These are phyloP conservation scores for Prunus davidiana DNA, from an alignment of 306 rosid genomes.

Conservation along the genomic window DNA sequence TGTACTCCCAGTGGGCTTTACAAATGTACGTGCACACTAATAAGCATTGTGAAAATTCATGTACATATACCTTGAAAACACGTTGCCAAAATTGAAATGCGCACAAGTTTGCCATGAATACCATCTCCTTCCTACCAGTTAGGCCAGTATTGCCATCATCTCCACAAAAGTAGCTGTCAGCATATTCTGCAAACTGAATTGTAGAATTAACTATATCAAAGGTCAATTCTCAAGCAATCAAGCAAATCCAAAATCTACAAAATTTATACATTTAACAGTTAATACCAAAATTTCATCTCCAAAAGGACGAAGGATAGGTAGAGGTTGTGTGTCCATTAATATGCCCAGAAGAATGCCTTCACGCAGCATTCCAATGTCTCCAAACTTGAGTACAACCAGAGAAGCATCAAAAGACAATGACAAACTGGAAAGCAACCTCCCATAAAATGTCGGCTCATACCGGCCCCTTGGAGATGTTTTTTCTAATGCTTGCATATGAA, in stretches of 20 bases:
- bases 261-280: constrained; percentile 10
- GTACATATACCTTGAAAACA: constrained; percentile 55
- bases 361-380: constrained; percentile 69
- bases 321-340: constrained; percentile 78
- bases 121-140: constrained; percentile 51
- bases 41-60: neutral
- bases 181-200: constrained; percentile 46
- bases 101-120: constrained; percentile 57
- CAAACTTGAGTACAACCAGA: constrained; percentile 76
- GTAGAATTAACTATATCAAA: constrained; percentile 22
- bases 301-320: constrained; percentile 80
- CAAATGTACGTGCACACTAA: neutral
- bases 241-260: constrained; percentile 12
- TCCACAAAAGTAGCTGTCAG: constrained; percentile 42
- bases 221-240: constrained; percentile 22
- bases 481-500: constrained; percentile 59
- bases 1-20: neutral
- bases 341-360: constrained; percentile 84
- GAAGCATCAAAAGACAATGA: constrained; percentile 82
- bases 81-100: constrained; percentile 94
- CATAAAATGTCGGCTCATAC: constrained; percentile 80
- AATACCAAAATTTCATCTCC: constrained; percentile 76
- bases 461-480: constrained; percentile 61
- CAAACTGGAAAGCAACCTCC: constrained; percentile 70
- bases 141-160: constrained; percentile 36